Evolutionary conservation across 2,329 filamentous ascomycete genomes (phyloP), one percentile per base, ranked within the genome.

Genomic region (Penicillium sp.): DNA sequence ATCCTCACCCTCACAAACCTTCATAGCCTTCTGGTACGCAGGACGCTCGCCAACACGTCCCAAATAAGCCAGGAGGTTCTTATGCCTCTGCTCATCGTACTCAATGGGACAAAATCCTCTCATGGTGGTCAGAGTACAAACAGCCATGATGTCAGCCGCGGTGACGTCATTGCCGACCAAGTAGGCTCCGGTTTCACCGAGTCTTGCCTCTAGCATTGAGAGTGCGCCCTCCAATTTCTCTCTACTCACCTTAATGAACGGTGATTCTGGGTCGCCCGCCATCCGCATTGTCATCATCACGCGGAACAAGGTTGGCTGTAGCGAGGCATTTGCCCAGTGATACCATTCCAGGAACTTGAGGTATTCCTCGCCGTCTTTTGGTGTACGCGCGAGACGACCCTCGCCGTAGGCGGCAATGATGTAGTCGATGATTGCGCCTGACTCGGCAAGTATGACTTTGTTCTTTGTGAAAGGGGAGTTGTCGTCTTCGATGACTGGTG

Each of bases 401-500:
- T 59, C 46, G 6, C 61, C 61, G 36, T 64, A 41, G 10, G 58
- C 57, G 9, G 58, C 55, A 19, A 63, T 61, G 19, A 64, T 51
- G 36, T 64, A 64, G 38, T 63, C 61, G 1, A 55, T 48, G 9
- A 64, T 64, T 2, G 62, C 61, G 9, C 59, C 57, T 7, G 62
- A 63, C 46, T 62, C 62, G 32, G 59, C 57, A 2, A 64, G 55
- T 0, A 63, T 51, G 4, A 64, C 42, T 23, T 53, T 56, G 4
- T 46, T 53, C 10, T 55, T 49, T 0, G 61, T 62, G n/a, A 61
- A 49, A 3, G 62, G 57, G 1, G 62, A 64, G 10, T 51, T 58
- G 27, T 61, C 59, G 23, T 63, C 62, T 52, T 62, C 61, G 41
- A 64, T 62, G 14, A 64, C 56, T 1, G 62, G 62, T 10, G 62